Evolutionary conservation across 805 yeast species (phyloP).

Genomic region (Priceomyces medius): DNA sequence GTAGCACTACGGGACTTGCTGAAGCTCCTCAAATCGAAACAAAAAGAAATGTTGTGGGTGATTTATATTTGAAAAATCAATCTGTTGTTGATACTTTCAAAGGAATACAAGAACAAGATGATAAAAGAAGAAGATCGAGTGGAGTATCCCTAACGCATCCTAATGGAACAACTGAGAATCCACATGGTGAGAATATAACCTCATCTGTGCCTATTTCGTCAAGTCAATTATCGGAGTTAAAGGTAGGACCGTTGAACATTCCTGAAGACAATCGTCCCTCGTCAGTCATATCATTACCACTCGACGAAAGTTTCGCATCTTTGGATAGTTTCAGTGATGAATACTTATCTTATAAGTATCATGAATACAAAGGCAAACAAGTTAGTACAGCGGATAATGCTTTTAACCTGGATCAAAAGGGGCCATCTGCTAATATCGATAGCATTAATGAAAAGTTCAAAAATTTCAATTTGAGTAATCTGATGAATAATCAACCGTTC

Average conservation of each 20-base stretch:
- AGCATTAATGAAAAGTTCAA: conserved; percentile 33
- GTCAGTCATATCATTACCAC: conserved; percentile 68
- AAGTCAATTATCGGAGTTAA: conserved; percentile 12
- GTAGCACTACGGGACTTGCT: conserved; percentile 25
- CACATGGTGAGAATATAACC: conserved; percentile 5
- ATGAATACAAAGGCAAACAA: conserved; percentile 24
- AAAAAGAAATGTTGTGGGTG: conserved; percentile 46
- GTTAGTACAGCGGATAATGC: conserved; percentile 12
- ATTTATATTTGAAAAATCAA: conserved; percentile 42
- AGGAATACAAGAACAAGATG: conserved; percentile 42
- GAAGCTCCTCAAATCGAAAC: conserved; percentile 47
- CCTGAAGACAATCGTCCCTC: conserved; percentile 41
- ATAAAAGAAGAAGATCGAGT: conserved; percentile 37
- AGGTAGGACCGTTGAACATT: conserved; percentile 36
- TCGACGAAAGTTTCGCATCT: conserved; percentile 76
- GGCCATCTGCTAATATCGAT: conserved; percentile 7
- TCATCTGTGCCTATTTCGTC: conserved; percentile 17
- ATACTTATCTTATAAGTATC: conserved; percentile 41
- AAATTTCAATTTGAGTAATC: conserved; percentile 34
- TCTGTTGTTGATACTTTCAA: conserved; percentile 43
- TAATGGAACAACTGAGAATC: background rate
- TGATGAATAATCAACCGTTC: conserved; percentile 27
- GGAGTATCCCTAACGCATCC: conserved; percentile 17
- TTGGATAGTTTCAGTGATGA: conserved; percentile 68
- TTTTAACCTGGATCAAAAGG: background rate